Conservation (phyloP, 1,284 basidiomycete species). For the Cryptococcus jaspeensis region DNA sequence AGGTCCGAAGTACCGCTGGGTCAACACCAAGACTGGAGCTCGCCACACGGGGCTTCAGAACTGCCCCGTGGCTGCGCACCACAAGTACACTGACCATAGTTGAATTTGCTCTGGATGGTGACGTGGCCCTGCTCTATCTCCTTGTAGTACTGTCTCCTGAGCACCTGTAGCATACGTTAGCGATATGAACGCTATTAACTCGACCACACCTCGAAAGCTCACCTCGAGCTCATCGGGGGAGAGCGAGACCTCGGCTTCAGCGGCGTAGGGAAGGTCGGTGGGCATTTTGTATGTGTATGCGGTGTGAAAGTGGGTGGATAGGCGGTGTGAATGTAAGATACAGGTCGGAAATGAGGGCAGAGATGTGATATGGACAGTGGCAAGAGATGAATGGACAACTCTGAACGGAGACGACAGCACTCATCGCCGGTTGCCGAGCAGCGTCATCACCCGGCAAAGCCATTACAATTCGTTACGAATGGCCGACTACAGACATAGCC, state of each 20-base stretch:
- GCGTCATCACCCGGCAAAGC: slow-evolving; percentile 2
- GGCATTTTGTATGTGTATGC: slow-evolving; percentile 45
- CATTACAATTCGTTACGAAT: not conserved
- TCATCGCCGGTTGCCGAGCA: not conserved
- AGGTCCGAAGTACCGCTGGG: not conserved
- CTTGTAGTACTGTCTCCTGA: slow-evolving; percentile 82
- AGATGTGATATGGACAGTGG: not conserved
- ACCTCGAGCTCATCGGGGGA: slow-evolving; percentile 88
- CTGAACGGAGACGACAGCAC: no score
- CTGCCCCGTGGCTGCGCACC: not conserved
- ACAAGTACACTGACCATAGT: slow-evolving; percentile 65
- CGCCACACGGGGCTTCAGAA: no score
- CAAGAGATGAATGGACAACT: no score
- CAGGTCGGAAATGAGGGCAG: not conserved
- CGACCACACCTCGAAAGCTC: slow-evolving; percentile 12
- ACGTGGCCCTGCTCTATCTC: slow-evolving; percentile 81
- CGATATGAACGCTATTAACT: no score
- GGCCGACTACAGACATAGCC: no score
- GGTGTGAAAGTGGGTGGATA: not conserved
- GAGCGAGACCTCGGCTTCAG: slow-evolving; percentile 85
- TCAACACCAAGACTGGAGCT: no score
- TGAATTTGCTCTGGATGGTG: slow-evolving; percentile 96
- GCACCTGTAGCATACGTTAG: slow-evolving; percentile 58
- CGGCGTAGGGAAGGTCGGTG: slow-evolving; percentile 91
- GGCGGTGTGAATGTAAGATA: not conserved